Conservation (phyloP, 1,284 basidiomycete species). For the Earliella scabrosa region DNA sequence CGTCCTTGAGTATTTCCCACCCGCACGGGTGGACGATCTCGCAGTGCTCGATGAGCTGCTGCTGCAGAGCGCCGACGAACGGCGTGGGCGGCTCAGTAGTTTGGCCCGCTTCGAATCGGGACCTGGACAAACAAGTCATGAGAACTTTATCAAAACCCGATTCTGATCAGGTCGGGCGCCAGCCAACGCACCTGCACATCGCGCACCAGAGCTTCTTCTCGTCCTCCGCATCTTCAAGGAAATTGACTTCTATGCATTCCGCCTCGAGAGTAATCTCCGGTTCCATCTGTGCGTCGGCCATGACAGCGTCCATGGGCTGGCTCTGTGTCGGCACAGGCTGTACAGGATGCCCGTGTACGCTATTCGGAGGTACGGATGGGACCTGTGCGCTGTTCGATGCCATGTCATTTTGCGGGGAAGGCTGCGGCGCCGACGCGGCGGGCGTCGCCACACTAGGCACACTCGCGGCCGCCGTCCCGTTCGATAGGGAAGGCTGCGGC, state of each 20-base stretch:
- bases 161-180: no score
- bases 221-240: conserved; percentile 44
- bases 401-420: no score
- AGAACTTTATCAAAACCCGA: no score
- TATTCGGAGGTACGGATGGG: no score
- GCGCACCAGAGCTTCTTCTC: conserved; percentile 42
- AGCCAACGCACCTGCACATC: conserved; percentile 53
- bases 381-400: no score
- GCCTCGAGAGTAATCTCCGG: conserved; percentile 32
- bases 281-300: conserved; percentile 37
- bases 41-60: conserved; percentile 34
- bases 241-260: conserved; percentile 51
- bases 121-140: conserved; percentile 24
- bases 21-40: conserved; percentile 28
- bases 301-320: conserved; percentile 28
- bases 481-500: no score
- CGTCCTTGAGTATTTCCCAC: conserved; percentile 27
- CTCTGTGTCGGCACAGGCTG: background rate
- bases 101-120: conserved; percentile 35
- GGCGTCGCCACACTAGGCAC: no score
- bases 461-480: no score
- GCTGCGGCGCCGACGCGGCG: no score
- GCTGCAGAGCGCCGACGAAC: conserved; percentile 33
- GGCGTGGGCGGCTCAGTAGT: conserved; percentile 36
- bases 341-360: no score